These are phyloP conservation scores for Rhizopogon salebrosus DNA, from an alignment of 768 basidiomycete species.

Conservation along the genomic window DNA sequence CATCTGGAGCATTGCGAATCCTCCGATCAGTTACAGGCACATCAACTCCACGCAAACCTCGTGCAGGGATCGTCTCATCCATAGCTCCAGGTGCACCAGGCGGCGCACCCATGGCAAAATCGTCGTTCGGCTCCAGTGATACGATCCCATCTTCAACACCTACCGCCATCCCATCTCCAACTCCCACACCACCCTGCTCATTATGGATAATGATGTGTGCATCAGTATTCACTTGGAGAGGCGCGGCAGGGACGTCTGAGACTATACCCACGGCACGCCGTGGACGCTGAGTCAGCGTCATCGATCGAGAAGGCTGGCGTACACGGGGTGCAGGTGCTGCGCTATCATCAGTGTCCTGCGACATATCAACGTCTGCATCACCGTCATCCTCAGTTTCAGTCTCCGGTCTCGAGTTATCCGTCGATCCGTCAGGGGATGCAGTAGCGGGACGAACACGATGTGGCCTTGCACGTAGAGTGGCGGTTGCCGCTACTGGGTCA, in stretches of 20 bases:
- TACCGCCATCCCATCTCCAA: slow-evolving; percentile 36
- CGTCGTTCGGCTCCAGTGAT: slow-evolving; percentile 75
- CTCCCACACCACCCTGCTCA: slow-evolving; percentile 33
- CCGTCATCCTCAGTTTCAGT: slow-evolving; percentile 80
- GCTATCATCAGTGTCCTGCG: slow-evolving; percentile 29
- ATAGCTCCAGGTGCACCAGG: slow-evolving; percentile 89
- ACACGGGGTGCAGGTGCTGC: slow-evolving; percentile 23
- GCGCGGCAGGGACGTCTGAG: slow-evolving; percentile 31
- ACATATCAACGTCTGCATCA: slow-evolving; percentile 48
- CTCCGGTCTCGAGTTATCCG: slow-evolving; percentile 55
- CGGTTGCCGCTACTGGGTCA: slow-evolving; percentile 18
- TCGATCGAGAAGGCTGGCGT: slow-evolving; percentile 26
- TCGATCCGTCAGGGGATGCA: slow-evolving; percentile 38
- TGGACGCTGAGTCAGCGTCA: slow-evolving; percentile 25
- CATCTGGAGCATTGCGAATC: slow-evolving; percentile 44
- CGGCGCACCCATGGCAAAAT: slow-evolving; percentile 86
- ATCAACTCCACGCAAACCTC: slow-evolving; percentile 23
- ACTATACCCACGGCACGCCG: slow-evolving; percentile 46
- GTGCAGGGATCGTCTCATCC: slow-evolving; percentile 21
- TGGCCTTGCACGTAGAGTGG: slow-evolving; percentile 25
- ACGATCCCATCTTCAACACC: slow-evolving; percentile 76
- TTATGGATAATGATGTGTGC: slow-evolving; percentile 51
- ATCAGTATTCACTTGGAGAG: slow-evolving; percentile 38
- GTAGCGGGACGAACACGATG: slow-evolving; percentile 26
- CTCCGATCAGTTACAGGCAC: slow-evolving; percentile 24